Evolutionary conservation across 73 alveolate species (phyloP), one percentile per base, ranked within the genome.

Genomic region (Paramecium biaurelia): DNA sequence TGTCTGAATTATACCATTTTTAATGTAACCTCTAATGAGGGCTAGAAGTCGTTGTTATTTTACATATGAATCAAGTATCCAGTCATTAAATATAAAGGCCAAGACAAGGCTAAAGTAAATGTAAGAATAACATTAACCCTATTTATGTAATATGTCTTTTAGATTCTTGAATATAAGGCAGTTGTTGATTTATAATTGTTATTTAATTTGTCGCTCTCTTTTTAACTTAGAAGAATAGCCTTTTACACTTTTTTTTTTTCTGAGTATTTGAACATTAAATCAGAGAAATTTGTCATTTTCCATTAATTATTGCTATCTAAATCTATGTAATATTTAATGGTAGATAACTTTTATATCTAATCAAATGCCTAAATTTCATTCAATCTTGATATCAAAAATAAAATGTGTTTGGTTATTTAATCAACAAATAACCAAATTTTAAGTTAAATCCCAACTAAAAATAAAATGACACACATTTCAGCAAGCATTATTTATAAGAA

Each of bases 31-130:
- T 28, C 47, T 34, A 67, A 34, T 14, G 53, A 30, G 0, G 85
- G 85, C 26, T 67, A 67, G 26, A 67, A 67, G 9, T 67, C 53
- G 7, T 67, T 67, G 26, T 67, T 67, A 10, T 67, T 67, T 28
- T 67, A 30, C 85, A 67, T 67, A 67, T 67, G 85, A 12, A 67
- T 67, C 49, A 67, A 67, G 7, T 67, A 67, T 67, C 85, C 85
- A 21, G 85, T 34, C 85, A 67, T 67, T 24, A 67, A 34, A 26
- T 32, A 67, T 67, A 67, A 30, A 4, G 85, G 47, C 85, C 85
- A 67, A 30, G 47, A 24, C 41, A 67, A 30, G 21, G 47, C 47
- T 14, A 67, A 15, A 12, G 47, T 7, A 34, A 67, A 67, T 6
- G 85, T 67, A 14, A 67, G 21, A 67, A 67, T 32, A 24, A 67